Conservation (phyloP, 2,329 filamentous ascomycete species). For the Colletotrichum sp. region DNA sequence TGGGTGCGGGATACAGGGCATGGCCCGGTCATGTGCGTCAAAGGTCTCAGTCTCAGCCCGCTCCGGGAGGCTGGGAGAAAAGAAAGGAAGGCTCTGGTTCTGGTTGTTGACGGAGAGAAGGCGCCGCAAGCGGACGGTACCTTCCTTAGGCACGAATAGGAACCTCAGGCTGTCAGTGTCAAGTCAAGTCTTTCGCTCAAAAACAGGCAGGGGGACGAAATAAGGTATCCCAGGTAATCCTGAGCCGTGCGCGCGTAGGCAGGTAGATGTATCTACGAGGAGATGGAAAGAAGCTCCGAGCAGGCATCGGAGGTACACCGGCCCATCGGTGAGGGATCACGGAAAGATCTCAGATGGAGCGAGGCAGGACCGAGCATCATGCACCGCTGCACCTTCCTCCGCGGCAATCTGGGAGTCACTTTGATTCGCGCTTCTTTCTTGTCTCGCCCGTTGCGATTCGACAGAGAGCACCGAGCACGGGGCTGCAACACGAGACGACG, state of each 20-base stretch:
- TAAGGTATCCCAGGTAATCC: background rate
- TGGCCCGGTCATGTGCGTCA: background rate
- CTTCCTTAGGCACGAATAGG: no score
- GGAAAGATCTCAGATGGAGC: background rate
- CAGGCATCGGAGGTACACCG: background rate
- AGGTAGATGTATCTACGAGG: background rate
- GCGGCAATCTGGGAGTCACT: background rate
- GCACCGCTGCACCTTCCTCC: background rate
- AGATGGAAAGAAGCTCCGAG: background rate
- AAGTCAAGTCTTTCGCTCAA: background rate
- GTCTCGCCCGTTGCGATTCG: background rate
- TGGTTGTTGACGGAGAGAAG: background rate
- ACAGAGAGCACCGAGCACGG: background rate
- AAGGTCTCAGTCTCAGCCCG: slow-evolving; percentile 1
- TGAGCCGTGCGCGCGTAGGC: background rate
- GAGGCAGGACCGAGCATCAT: background rate
- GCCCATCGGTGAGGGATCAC: background rate
- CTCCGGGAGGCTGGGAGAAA: background rate
- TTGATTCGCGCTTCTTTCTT: background rate
- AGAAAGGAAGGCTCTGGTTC: background rate
- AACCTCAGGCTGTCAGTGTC: background rate
- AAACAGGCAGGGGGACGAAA: background rate
- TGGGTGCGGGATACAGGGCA: background rate
- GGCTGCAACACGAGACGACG: background rate
- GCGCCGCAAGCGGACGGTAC: background rate